Evolutionary conservation across 164 flowering plant species (phyloP).

Genomic region (Aristolochia californica): DNA sequence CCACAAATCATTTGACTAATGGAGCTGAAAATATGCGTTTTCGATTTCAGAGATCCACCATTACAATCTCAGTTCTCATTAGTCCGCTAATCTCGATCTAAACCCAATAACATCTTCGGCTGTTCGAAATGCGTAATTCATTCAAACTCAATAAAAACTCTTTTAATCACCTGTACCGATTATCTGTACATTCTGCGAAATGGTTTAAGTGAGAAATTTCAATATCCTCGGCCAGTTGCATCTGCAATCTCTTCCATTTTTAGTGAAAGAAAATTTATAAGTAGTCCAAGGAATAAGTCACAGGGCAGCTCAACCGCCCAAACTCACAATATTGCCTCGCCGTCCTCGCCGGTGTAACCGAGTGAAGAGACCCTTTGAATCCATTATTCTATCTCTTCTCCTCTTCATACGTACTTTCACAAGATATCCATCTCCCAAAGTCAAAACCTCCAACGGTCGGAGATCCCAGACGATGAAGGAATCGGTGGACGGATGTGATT

Average conservation of each 20-base stretch:
- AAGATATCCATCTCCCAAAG: conserved; percentile 1
- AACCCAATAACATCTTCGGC: background rate
- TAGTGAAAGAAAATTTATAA: too few relatives aligned
- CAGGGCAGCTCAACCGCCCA: conserved; percentile 13
- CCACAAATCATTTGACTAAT: background rate
- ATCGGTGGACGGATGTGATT: background rate
- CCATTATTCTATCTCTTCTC: background rate
- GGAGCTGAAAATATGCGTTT: background rate
- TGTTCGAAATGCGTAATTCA: background rate
- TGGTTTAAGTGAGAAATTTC: too few relatives aligned
- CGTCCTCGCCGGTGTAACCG: conserved; percentile 2
- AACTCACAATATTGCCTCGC: conserved; percentile 1
- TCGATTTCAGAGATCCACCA: background rate
- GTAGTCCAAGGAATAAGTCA: background rate
- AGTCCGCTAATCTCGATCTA: background rate
- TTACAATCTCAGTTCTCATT: background rate
- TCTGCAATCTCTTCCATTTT: too few relatives aligned
- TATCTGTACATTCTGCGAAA: too few relatives aligned
- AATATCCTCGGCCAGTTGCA: too few relatives aligned
- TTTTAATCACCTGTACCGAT: background rate
- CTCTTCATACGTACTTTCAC: background rate
- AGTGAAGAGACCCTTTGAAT: background rate
- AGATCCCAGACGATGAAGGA: background rate
- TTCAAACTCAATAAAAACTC: background rate
- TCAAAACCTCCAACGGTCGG: background rate